A percentile compares a stretch with the other conserved stretches of the same genome.
These are phyloP conservation scores for Pilasporangium apinafurcum DNA, from an alignment of 352 stramenopile species.

Conservation along the genomic window DNA sequence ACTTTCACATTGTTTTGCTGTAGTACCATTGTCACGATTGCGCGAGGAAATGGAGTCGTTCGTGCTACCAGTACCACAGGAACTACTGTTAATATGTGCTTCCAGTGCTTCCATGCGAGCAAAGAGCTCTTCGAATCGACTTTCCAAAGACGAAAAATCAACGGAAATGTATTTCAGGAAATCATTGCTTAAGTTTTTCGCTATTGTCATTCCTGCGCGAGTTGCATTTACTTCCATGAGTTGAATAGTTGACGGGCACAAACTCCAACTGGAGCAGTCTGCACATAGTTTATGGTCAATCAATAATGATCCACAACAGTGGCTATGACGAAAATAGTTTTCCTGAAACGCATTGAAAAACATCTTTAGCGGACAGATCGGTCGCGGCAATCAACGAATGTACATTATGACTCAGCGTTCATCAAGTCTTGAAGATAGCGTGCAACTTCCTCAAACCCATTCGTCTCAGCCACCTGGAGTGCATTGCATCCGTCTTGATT, in stretches of 20 bases:
- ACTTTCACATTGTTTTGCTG: conserved; percentile 4
- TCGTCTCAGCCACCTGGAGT: conserved; percentile 28
- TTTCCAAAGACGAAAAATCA: conserved; percentile 40
- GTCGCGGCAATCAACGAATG: too few species aligned
- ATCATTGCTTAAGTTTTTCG: conserved; percentile 11
- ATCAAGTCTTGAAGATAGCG: conserved; percentile 12
- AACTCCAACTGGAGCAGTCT: too few species aligned
- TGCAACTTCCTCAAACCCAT: conserved; percentile 12
- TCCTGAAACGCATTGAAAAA: too few species aligned
- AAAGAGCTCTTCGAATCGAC: conserved; percentile 44
- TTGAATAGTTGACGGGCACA: background rate
- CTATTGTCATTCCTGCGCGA: background rate
- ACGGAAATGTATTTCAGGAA: conserved; percentile 38
- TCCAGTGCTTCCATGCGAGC: conserved; percentile 37
- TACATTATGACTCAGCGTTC: too few species aligned
- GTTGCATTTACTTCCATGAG: background rate
- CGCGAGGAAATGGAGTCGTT: background rate
- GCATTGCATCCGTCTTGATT: conserved; percentile 46
- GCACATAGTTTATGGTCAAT: too few species aligned
- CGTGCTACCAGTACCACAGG: background rate
- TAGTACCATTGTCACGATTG: background rate
- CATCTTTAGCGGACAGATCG: too few species aligned
- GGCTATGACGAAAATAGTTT: too few species aligned
- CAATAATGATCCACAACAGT: too few species aligned
- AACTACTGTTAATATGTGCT: background rate